A percentile compares a stretch with the other conserved stretches of the same genome.
phyloP scores from a whole-genome alignment of 2,329 filamentous ascomycete species.

The Emergomyces orientalis region DNA sequence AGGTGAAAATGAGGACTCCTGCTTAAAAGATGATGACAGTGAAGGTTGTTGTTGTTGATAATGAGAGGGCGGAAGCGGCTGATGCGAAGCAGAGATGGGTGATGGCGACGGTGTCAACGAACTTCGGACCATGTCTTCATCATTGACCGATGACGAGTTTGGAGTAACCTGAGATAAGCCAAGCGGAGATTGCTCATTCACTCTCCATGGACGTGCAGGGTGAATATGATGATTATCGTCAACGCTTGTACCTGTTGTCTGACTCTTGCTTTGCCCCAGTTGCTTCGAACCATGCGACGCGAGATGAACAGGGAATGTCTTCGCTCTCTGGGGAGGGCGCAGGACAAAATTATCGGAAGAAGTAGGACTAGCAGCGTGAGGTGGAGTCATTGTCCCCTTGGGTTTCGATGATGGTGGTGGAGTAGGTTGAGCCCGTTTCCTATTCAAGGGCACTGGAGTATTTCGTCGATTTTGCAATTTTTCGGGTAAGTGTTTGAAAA shows the following conservation, averaged over 20 bases:
- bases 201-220: not conserved
- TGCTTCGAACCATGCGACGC: slow-evolving; percentile 18
- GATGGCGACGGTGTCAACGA: slow-evolving; percentile 13
- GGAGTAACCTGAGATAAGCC: slow-evolving; percentile 9
- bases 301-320: slow-evolving; percentile 32
- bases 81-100: slow-evolving; percentile 6
- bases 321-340: slow-evolving; percentile 27
- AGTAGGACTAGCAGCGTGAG: slow-evolving; percentile 15
- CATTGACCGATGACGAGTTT: slow-evolving; percentile 5
- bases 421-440: slow-evolving; percentile 35
- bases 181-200: slow-evolving; percentile 8
- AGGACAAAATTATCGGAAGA: slow-evolving; percentile 10
- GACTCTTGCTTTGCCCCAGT: slow-evolving; percentile 16
- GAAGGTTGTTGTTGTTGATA: slow-evolving; percentile 5
- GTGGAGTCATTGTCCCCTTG: slow-evolving; percentile 16
- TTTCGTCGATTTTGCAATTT: slow-evolving; percentile 51
- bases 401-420: slow-evolving; percentile 7
- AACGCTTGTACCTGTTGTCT: slow-evolving; percentile 23
- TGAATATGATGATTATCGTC: slow-evolving; percentile 21
- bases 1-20: slow-evolving; percentile 23
- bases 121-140: slow-evolving; percentile 10
- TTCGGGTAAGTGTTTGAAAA: slow-evolving; percentile 78
- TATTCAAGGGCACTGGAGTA: slow-evolving; percentile 36
- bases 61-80: not conserved
- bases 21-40: slow-evolving; percentile 9